Evolutionary conservation across 768 basidiomycete genomes (phyloP).

Genomic region (Macrolepiota fuliginosa): DNA sequence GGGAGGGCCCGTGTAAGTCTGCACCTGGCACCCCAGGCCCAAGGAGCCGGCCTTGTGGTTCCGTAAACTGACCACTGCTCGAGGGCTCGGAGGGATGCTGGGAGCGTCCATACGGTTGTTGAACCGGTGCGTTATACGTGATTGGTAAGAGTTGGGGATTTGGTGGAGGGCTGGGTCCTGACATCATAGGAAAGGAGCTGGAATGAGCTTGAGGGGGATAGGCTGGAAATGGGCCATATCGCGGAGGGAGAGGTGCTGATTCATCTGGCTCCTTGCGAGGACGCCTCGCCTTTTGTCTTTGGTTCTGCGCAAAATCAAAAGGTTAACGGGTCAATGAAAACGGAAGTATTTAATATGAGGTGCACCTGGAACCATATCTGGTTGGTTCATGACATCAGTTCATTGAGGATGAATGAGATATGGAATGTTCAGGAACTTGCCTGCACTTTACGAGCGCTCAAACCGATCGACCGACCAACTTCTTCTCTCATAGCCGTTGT

Average conservation of each 20-base stretch:
- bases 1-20: slow-evolving; percentile 18
- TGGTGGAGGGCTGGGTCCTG: background rate
- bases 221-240: slow-evolving; percentile 60
- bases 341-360: slow-evolving; percentile 14
- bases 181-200: slow-evolving; percentile 10
- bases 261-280: slow-evolving; percentile 61
- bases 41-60: slow-evolving; percentile 39
- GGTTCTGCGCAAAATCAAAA: slow-evolving; percentile 53
- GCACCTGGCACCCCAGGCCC: slow-evolving; percentile 56
- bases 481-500: slow-evolving; percentile 87
- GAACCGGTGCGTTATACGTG: slow-evolving; percentile 12
- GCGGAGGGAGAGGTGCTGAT: slow-evolving; percentile 52
- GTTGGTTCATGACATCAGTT: slow-evolving; percentile 19
- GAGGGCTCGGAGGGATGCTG: slow-evolving; percentile 24
- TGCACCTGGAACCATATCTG: slow-evolving; percentile 90
- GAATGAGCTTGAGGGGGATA: slow-evolving; percentile 6
- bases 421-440: slow-evolving; percentile 38
- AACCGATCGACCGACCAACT: slow-evolving; percentile 82
- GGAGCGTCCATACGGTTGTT: slow-evolving; percentile 14
- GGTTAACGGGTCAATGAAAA: slow-evolving; percentile 20
- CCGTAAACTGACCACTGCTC: slow-evolving; percentile 24
- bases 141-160: slow-evolving; percentile 8
- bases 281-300: slow-evolving; percentile 82
- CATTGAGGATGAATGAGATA: background rate
- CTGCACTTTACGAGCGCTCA: slow-evolving; percentile 90